Base-by-base conservation (phyloP, 371 early-diverging fungal species). In the Capillidium heterosporum region DNA sequence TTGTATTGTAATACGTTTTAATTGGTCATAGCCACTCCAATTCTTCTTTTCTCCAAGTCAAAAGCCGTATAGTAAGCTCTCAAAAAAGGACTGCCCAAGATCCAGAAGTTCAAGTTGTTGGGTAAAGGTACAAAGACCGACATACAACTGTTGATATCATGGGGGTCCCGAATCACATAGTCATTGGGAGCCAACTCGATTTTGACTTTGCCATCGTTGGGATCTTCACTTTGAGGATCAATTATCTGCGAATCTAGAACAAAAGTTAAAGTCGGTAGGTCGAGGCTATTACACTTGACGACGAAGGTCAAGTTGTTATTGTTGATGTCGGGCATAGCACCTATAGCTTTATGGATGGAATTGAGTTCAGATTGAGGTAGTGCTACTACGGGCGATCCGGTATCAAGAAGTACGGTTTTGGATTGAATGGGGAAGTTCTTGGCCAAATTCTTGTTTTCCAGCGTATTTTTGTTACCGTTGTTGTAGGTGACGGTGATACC, bases 231-330 rank as follows among this genome's bases (percentile, higher is more conserved):
- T n/a, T n/a, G n/a, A n/a, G n/a, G n/a, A n/a, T n/a, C n/a, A n/a
- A n/a, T n/a, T n/a, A n/a, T n/a, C 57, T 84, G 86, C 23, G 71
- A 71, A 24, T 76, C 74, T 23, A 97, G 61, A 15, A 64, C 70
- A 17, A 79, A 73, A 61, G 88, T 85, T 53, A 69, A 63, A 63
- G 80, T 82, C 56, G 80, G 80, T 41, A 97, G 65, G 65, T 87
- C 94, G n/a, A n/a, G n/a, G 83, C 87, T 85, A 21, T 75, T 72
- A n/a, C 8, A 28, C 24, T 31, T 42, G 5, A 32, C 56, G 62
- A 21, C 39, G 29, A 60, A 46, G 28, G 28, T 47, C 44, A 31
- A 29, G 40, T 39, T 31, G 24, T 40, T 40, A 46, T 28, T 32
- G 4, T 35, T 52, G 32, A 24, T 64, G 57, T 17, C 57, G 44